Evolutionary conservation across 257 asterid genomes (phyloP).

Genomic region (Rubia yunnanensis): DNA sequence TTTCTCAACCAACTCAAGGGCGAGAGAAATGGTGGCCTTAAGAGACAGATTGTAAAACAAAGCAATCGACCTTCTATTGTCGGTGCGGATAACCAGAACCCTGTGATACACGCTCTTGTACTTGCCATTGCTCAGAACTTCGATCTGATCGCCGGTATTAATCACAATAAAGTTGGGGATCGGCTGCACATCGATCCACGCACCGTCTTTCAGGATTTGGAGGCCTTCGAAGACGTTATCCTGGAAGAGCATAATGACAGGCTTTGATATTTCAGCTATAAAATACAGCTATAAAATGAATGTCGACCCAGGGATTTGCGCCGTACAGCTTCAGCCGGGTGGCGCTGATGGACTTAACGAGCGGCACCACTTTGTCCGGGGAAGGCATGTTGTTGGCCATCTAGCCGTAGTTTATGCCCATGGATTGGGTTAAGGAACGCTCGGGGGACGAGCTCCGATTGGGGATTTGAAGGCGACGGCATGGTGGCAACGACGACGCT

Average conservation of each 20-base stretch:
- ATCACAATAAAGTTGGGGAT: constrained; percentile 49
- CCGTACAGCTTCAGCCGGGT: too few relatives aligned
- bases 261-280: too few relatives aligned
- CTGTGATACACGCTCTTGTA: constrained; percentile 85
- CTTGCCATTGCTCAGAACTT: constrained; percentile 67
- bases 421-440: too few relatives aligned
- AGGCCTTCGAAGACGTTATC: constrained; percentile 67
- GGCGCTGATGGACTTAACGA: too few relatives aligned
- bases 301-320: too few relatives aligned
- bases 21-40: constrained; percentile 64
- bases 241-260: constrained; percentile 68
- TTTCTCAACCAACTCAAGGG: constrained; percentile 17
- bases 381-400: too few relatives aligned
- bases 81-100: constrained; percentile 37
- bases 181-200: constrained; percentile 76
- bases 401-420: too few relatives aligned
- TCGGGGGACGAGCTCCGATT: too few relatives aligned
- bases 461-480: too few relatives aligned
- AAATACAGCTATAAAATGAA: too few relatives aligned
- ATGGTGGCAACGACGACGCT: too few relatives aligned
- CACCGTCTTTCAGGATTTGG: constrained; percentile 59
- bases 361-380: too few relatives aligned
- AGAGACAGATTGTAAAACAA: constrained; percentile 74
- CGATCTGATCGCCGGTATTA: constrained; percentile 79
- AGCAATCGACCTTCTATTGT: constrained; percentile 63